Percentiles rank a stretch among this genome's conserved stretches.
These are phyloP conservation scores for Claviceps monticola DNA, from an alignment of 2,329 filamentous ascomycete species.

Conservation along the genomic window DNA sequence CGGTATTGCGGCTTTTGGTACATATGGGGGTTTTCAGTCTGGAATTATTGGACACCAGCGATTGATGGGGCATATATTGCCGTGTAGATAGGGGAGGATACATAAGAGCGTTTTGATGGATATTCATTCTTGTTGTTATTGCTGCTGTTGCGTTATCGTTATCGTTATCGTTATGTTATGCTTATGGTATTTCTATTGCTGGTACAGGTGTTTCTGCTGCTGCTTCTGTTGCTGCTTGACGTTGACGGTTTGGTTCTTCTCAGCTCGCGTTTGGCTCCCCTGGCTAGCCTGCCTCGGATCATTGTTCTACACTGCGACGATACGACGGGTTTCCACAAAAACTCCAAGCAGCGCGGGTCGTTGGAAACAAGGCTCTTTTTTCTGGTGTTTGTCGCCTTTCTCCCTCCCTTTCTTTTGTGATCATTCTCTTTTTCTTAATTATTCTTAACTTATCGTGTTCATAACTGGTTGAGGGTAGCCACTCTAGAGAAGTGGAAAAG, in stretches of 20 bases:
- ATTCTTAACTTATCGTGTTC: neutral
- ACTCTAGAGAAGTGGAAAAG: no score
- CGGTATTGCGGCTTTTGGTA: neutral
- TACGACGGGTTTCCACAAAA: neutral
- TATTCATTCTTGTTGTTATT: slow-evolving; percentile 1
- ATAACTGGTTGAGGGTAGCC: neutral
- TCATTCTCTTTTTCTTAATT: no score
- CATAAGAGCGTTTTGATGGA: slow-evolving; percentile 10
- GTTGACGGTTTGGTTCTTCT: no score
- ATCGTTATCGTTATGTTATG: no score
- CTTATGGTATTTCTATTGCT: no score
- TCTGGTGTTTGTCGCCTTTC: neutral
- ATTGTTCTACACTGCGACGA: slow-evolving; percentile 1
- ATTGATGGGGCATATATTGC: slow-evolving; percentile 8
- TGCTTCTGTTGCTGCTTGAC: no score
- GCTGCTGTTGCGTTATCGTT: no score
- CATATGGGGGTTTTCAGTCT: slow-evolving; percentile 4
- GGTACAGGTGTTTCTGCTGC: no score
- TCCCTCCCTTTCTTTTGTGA: neutral
- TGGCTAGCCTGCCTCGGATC: neutral
- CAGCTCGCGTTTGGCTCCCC: neutral
- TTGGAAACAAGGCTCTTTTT: slow-evolving; percentile 1
- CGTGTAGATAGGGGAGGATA: slow-evolving; percentile 9
- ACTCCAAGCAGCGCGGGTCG: neutral
- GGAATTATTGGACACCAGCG: slow-evolving; percentile 7